Evolutionary conservation across 441 rosid genomes (phyloP).

Genomic region (Pelargonium fulgidum): DNA sequence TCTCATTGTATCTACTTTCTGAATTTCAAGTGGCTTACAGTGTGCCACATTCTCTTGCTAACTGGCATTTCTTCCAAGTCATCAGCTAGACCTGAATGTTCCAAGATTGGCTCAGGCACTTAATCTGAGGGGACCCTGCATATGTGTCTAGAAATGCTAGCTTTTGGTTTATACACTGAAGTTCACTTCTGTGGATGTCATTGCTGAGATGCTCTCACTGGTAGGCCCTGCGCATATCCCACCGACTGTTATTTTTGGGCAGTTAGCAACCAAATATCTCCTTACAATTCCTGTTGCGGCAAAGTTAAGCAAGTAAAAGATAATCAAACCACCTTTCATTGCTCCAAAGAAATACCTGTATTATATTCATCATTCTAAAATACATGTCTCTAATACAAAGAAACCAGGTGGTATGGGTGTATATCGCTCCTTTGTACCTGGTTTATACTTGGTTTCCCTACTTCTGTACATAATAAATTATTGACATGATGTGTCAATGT

Average conservation of each 20-base stretch:
- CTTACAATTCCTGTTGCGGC: not conserved
- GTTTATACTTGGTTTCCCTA: not conserved
- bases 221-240: constrained; percentile 5
- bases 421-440: not conserved
- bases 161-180: not conserved
- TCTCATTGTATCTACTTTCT: not conserved
- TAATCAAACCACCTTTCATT: not conserved
- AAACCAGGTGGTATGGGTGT: not conserved
- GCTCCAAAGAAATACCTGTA: not conserved
- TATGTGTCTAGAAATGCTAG: not conserved
- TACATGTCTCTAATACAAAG: not conserved
- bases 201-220: not conserved
- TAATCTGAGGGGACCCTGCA: constrained; percentile 2
- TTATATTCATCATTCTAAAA: not conserved
- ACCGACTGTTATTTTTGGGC: not conserved
- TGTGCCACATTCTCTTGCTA: not conserved
- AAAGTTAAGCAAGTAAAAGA: not conserved
- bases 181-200: constrained; percentile 4
- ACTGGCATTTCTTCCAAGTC: not conserved
- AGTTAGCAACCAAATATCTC: too few species aligned
- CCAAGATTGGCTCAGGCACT: not conserved
- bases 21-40: constrained; percentile 1
- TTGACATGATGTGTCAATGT: constrained; percentile 5
- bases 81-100: not conserved
- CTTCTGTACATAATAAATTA: not conserved